Evolutionary conservation across 371 early-diverging fungal species (phyloP), one percentile per base, ranked within the genome.

Genomic region (Mucor lusitanicus): DNA sequence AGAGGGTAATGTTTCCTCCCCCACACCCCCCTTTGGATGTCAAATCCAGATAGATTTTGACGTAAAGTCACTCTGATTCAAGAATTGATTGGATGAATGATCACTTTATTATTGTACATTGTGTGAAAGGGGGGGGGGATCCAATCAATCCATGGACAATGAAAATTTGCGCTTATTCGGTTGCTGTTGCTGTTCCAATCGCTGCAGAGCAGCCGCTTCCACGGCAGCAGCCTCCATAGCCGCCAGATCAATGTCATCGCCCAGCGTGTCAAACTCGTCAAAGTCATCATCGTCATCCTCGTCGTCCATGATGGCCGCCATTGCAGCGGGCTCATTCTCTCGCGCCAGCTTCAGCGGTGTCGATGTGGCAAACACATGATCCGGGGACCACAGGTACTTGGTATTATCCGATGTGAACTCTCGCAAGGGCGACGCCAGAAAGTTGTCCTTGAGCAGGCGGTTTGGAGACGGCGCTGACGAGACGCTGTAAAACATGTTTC

Each of bases 381-480:
- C 59, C 1, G 72, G 72, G 27, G 72, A 72, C 68, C 68, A 72
- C 21, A 53, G 21, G 23, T 55, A 70, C 0, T 37, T 32, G 15
- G 57, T 15, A 57, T 58, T 56, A 15, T 54, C 23, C 0, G 32
- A 3, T 12, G 6, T 50, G 25, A 50, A 50, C 21, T 37, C 65
- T 53, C 59, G 12, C 1, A 65, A 25, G 15, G 65, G 65, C 13
- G 65, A 65, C 25, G 35, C 60, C 30, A 70, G n/a, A 65, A 64
- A 70, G 21, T 37, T 50, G 1, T 53, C 61, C 6, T 28, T 44
- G 32, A 62, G 6, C 6, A 65, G 23, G 5, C 66, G 56, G 8
- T 56, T 64, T 1, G 70, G 70, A 0, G 70, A 70, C n/a, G 70
- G 70, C 2, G 44, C 15, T 11, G 72, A 72, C 6, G 71, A 66